phyloP scores from a whole-genome alignment of 441 rosid species.

The Lepidium campestre region DNA sequence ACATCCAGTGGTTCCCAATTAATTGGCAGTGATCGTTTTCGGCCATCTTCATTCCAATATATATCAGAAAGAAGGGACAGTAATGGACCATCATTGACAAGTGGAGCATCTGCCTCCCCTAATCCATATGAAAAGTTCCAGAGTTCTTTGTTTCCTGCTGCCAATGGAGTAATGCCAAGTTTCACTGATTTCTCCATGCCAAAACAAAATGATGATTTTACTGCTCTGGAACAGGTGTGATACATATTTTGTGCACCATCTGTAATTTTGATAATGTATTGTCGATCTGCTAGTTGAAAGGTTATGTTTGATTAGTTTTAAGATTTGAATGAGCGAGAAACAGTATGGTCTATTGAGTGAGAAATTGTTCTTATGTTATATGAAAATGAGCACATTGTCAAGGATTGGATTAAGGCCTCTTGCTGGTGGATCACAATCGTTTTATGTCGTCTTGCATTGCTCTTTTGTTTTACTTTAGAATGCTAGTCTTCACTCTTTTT shows the following conservation, averaged over 20 bases:
- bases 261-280: background rate
- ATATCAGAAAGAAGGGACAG: conserved; percentile 30
- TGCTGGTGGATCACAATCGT: background rate
- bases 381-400: background rate
- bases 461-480: background rate
- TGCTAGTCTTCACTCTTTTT: background rate
- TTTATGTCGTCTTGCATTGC: background rate
- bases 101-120: conserved; percentile 26
- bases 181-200: conserved; percentile 43
- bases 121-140: conserved; percentile 26
- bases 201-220: conserved; percentile 77
- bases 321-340: background rate
- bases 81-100: conserved; percentile 32
- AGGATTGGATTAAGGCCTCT: background rate
- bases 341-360: background rate
- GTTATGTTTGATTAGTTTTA: conserved; percentile 9
- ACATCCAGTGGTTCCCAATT: conserved; percentile 32
- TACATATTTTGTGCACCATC: conserved; percentile 2
- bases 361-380: conserved; percentile 4
- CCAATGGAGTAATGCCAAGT: conserved; percentile 35
- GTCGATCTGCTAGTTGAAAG: background rate
- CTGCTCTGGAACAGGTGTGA: conserved; percentile 87
- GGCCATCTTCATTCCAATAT: conserved; percentile 34
- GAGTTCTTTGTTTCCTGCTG: conserved; percentile 31
- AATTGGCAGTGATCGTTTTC: conserved; percentile 33